Conservation (phyloP, 1,284 basidiomycete genomes). For the Tilletiaria anomala region DNA sequence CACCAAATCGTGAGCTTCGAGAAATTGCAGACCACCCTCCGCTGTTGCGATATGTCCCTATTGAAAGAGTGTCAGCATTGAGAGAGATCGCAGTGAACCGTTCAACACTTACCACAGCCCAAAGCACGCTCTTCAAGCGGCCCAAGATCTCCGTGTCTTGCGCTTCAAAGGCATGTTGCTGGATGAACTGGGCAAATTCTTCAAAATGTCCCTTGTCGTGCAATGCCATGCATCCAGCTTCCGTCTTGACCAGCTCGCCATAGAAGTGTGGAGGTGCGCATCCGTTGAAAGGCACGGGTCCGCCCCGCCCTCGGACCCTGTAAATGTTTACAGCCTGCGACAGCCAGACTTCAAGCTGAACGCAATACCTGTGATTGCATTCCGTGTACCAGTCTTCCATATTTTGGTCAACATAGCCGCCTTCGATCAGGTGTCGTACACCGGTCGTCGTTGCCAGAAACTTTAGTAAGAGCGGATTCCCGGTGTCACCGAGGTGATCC, state of each 20-base stretch:
- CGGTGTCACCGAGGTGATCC: conserved; percentile 85
- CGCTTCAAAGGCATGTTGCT: conserved; percentile 68
- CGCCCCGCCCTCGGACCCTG: conserved; percentile 19
- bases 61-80: background rate
- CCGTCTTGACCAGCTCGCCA: conserved; percentile 85
- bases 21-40: conserved; percentile 73
- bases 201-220: conserved; percentile 77
- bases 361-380: conserved; percentile 69
- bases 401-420: conserved; percentile 81
- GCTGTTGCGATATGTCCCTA: conserved; percentile 83
- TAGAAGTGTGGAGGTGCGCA: conserved; percentile 90
- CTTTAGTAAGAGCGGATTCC: conserved; percentile 65
- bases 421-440: conserved; percentile 76
- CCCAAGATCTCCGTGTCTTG: conserved; percentile 68
- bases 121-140: conserved; percentile 85
- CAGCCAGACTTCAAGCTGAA: conserved; percentile 72
- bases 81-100: background rate
- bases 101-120: conserved; percentile 74
- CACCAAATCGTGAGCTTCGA: conserved; percentile 87
- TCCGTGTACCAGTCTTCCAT: conserved; percentile 83
- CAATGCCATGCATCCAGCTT: conserved; percentile 77
- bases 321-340: conserved; percentile 52
- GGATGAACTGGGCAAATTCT: conserved; percentile 79
- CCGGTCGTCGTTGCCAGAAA: conserved; percentile 90
- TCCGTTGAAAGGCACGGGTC: conserved; percentile 47